phyloP scores from a whole-genome alignment of 1,284 basidiomycete genomes.

The Irpex lacteus region DNA sequence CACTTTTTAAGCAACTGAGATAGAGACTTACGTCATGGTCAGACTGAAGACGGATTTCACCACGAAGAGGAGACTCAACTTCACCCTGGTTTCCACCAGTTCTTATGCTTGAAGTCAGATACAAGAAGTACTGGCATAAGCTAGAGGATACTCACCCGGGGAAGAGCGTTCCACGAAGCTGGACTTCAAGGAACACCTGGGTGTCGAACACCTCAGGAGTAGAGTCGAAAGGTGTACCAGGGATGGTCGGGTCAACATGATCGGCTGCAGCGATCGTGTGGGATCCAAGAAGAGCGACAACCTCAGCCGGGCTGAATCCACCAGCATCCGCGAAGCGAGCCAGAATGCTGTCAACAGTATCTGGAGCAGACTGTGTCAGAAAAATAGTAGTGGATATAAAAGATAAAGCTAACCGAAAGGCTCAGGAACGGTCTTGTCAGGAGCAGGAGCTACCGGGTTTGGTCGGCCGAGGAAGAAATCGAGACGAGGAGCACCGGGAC shows the following conservation, averaged over 20 bases:
- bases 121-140: not conserved
- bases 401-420: conserved; percentile 21
- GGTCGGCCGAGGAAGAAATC: conserved; percentile 22
- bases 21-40: conserved; percentile 19
- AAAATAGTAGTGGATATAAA: not conserved
- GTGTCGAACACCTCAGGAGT: conserved; percentile 25
- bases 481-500: conserved; percentile 25
- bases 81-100: conserved; percentile 25
- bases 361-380: conserved; percentile 6
- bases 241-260: conserved; percentile 21
- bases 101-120: not conserved
- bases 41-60: conserved; percentile 31
- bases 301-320: conserved; percentile 26
- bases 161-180: conserved; percentile 27
- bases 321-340: conserved; percentile 26
- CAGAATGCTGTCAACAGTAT: conserved; percentile 28
- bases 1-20: not conserved
- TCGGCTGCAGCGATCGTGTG: conserved; percentile 29
- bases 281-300: conserved; percentile 31
- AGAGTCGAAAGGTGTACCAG: conserved; percentile 28
- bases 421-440: conserved; percentile 26
- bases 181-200: conserved; percentile 27
- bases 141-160: conserved; percentile 20
- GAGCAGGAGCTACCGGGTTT: no score
- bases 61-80: conserved; percentile 25